Evolutionary conservation across 805 yeast genomes (phyloP), one percentile per base, ranked within the genome.

Genomic region (Komagataella pseudopastoris): DNA sequence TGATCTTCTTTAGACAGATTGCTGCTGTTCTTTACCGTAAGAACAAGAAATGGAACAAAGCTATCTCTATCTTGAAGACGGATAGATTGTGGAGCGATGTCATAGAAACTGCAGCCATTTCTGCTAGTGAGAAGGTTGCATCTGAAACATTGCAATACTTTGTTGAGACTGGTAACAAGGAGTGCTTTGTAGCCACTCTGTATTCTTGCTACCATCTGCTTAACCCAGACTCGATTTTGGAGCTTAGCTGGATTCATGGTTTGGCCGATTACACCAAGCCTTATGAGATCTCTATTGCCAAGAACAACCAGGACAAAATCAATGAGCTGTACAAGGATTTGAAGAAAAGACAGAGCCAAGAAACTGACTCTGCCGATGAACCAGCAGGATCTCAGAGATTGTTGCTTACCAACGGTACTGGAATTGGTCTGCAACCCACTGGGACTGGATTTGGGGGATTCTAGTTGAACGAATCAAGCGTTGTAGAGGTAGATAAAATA

Each of bases 1-100:
- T 89, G 51, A 80, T 93, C 52, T 93, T 89, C 74, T 93, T 93
- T 77, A 85, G 97, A 71, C 95, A 88, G 72, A 88, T 93, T 63
- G 95, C 97, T 45, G 98, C 98, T 49, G 80, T 89, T 59, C 76
- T 93, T 58, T 93, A 86, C 77, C 81, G 96, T 67, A 89, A 89
- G 71, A 88, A 88, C 71, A 90, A 89, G 78, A 91, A 93, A 67
- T 93, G 88, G 85, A 76, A 71, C 65, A 91, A 90, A 76, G 84
- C 96, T 49, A 83, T 93, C 63, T 77, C 90, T 2, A 81, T 93
- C 55, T 78, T 89, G 62, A 93, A 93, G 74, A 78, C 84, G 55
- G 98, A 93, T 72, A 88, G 87, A 69, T 75, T 93, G 60, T 93
- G 97, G 98, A 75, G 84, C 53, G 97, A 90, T 67, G 90, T 96